Evolutionary conservation across 352 stramenopile species (phyloP), one percentile per base, ranked within the genome.

Genomic region (Phytophthora colocasiae): DNA sequence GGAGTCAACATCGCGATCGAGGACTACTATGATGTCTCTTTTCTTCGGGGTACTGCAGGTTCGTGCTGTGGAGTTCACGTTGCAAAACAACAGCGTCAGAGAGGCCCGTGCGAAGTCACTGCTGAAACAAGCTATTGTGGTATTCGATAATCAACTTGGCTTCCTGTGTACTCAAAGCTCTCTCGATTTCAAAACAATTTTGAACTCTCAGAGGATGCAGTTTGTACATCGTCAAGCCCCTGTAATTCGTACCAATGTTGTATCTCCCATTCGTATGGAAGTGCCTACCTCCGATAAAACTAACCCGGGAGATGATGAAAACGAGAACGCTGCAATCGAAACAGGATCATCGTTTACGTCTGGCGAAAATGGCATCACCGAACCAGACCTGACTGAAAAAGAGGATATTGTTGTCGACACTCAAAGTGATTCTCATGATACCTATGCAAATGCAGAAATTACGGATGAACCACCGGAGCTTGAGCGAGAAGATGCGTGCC

Each of bases 141-240:
- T 90, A 2, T 71, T 78, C 3, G 81, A 91, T 53, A 91, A 91
- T 52, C 81, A 91, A 47, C 38, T 84, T 2, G 81, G 81, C 0
- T 68, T 72, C 31, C 38, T 90, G 14, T 73, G 70, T 19, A 63
- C 72, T 7, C 83, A 91, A 31, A 90, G 77, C 38, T 87, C 71
- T 6, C 54, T 87, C 9, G 77, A 90, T 51, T 85, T 91, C 14
- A 81, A 81, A 14, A 75, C 75, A 15, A 60, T 90, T 32, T 32
- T 89, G 4, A 71, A 80, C 14, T 83, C 56, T 4, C 32, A 66
- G 0, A 62, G 63, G 5, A 52, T 81, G 41, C 52, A 59, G 10
- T 86, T 85, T 53, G 32, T 66, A 12, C 61, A 80, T 55, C 51
- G 61, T 4, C 40, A 68, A 22, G 40, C 27, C 0, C 56, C 64